Evolutionary conservation across 2,329 filamentous ascomycete species (phyloP).

Genomic region (Aspergillus aculeatus): DNA sequence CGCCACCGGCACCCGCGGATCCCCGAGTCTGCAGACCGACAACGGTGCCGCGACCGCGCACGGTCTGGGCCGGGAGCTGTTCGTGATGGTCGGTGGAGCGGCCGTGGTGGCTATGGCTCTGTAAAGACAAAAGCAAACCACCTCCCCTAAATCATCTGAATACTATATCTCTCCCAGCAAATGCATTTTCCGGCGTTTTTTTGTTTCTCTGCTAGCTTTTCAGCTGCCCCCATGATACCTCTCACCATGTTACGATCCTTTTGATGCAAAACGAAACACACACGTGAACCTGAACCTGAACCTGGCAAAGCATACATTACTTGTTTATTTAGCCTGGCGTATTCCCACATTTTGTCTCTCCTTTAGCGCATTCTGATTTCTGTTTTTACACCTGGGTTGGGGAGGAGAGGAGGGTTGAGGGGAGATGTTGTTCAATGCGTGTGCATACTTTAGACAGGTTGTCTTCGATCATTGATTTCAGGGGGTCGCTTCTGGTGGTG

Average conservation of each 20-base stretch:
- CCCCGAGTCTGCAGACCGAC: constrained; percentile 44
- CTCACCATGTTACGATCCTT: constrained; percentile 4
- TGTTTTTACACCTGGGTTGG: neutral
- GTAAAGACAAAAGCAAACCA: constrained; percentile 16
- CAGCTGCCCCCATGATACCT: neutral
- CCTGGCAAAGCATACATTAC: neutral
- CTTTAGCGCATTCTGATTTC: neutral
- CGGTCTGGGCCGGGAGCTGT: constrained; percentile 34
- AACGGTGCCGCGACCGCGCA: constrained; percentile 28
- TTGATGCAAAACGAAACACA: neutral
- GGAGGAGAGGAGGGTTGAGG: neutral
- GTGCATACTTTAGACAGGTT: constrained; percentile 6
- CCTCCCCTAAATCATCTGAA: no score
- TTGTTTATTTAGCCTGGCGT: neutral
- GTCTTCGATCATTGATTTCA: neutral
- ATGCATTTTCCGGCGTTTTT: constrained; percentile 7
- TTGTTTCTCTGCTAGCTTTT: neutral
- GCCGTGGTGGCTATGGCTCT: constrained; percentile 40
- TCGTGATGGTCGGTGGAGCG: constrained; percentile 43
- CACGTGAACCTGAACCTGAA: no score
- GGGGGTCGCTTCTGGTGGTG: no score
- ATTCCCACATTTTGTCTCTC: neutral
- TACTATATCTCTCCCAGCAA: neutral
- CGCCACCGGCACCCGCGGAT: constrained; percentile 22
- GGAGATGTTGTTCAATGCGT: neutral